A percentile compares a stretch with the other conserved stretches of the same genome.
Evolutionary conservation across 2,329 filamentous ascomycete species (phyloP).

Genomic region (Fusarium dlaminii): DNA sequence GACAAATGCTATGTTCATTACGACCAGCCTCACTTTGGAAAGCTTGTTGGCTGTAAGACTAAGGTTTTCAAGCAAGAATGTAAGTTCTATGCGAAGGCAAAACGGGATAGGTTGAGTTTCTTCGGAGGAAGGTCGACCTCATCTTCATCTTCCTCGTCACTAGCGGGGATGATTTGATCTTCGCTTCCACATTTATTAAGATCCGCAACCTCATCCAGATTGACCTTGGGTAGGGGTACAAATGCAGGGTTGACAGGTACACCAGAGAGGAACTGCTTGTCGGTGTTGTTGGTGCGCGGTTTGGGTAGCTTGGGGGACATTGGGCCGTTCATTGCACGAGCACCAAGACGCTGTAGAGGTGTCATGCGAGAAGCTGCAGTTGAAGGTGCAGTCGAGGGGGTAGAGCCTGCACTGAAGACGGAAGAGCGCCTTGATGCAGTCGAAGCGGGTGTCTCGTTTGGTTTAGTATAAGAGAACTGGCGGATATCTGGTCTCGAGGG

Average conservation of each 20-base stretch:
- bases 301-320: slow-evolving; percentile 45
- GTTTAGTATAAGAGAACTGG: slow-evolving; percentile 48
- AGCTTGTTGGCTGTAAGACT: background rate
- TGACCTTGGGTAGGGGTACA: slow-evolving; percentile 64
- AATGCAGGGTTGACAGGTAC: slow-evolving; percentile 63
- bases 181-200: slow-evolving; percentile 64
- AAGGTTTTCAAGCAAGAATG: background rate
- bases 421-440: slow-evolving; percentile 49
- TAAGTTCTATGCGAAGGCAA: slow-evolving; percentile 50
- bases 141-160: slow-evolving; percentile 57
- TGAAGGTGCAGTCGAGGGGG: slow-evolving; percentile 55
- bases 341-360: slow-evolving; percentile 64
- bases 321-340: slow-evolving; percentile 50
- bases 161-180: slow-evolving; percentile 65
- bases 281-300: slow-evolving; percentile 36
- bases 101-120: slow-evolving; percentile 60
- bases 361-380: slow-evolving; percentile 57
- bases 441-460: slow-evolving; percentile 48
- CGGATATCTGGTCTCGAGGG: slow-evolving; percentile 46
- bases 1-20: slow-evolving; percentile 24
- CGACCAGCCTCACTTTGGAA: background rate
- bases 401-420: slow-evolving; percentile 49
- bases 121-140: slow-evolving; percentile 46
- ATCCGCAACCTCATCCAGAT: slow-evolving; percentile 62
- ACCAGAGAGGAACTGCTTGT: slow-evolving; percentile 44